Conservation (phyloP, 306 rosid species). For the Acmispon strigosus region DNA sequence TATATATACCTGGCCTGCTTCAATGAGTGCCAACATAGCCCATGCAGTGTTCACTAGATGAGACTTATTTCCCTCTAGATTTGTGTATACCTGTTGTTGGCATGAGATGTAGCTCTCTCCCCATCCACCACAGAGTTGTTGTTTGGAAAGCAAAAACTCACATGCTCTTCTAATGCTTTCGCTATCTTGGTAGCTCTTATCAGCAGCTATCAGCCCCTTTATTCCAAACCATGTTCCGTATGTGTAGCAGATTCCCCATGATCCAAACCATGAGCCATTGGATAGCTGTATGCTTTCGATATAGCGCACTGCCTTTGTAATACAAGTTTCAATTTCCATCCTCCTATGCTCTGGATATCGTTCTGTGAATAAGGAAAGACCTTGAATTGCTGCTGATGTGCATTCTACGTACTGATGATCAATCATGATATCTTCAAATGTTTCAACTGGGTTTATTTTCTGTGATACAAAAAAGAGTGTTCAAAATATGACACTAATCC, state of each 20-base stretch:
- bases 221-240: conserved; percentile 84
- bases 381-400: conserved; percentile 55
- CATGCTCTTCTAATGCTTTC: conserved; percentile 49
- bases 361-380: conserved; percentile 43
- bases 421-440: conserved; percentile 58
- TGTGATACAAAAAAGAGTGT: conserved; percentile 21
- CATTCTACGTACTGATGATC: conserved; percentile 84
- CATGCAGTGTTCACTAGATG: conserved; percentile 63
- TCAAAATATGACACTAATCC: not conserved
- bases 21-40: conserved; percentile 69
- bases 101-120: conserved; percentile 72
- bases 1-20: conserved; percentile 51
- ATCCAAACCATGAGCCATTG: conserved; percentile 82
- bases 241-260: conserved; percentile 81
- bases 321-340: conserved; percentile 48
- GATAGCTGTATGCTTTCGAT: conserved; percentile 44
- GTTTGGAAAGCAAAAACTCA: conserved; percentile 61
- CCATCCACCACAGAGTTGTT: conserved; percentile 57
- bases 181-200: conserved; percentile 43
- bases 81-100: conserved; percentile 62
- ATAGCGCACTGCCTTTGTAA: conserved; percentile 38
- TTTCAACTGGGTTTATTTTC: conserved; percentile 61
- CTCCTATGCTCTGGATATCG: conserved; percentile 28
- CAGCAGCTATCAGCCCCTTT: conserved; percentile 43
- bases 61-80: conserved; percentile 48